phyloP scores from a whole-genome alignment of 176 grass and related monocot genomes.

The Eragrostis nindensis region DNA sequence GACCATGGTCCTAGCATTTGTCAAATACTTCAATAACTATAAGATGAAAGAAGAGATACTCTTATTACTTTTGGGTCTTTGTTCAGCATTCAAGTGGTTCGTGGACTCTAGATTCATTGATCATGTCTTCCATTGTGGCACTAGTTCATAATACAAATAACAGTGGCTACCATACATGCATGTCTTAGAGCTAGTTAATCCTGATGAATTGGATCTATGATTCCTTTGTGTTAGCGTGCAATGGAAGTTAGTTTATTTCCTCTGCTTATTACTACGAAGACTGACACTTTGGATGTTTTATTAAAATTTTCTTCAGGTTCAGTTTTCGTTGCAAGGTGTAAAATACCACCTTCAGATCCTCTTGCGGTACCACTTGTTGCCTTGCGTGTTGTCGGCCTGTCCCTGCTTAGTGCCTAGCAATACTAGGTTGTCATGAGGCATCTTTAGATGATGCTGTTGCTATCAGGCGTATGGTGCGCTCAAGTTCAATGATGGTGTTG shows the following conservation, averaged over 20 bases:
- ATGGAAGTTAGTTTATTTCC: too few species aligned
- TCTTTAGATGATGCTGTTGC: constrained; percentile 25
- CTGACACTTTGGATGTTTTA: background rate
- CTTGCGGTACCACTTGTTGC: background rate
- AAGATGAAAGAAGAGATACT: background rate
- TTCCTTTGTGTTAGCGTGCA: background rate
- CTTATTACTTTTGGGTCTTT: background rate
- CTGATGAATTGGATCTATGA: background rate
- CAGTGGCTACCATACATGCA: background rate
- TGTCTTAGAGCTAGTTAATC: background rate
- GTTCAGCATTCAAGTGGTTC: background rate
- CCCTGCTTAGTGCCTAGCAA: background rate
- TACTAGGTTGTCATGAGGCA: constrained; percentile 17
- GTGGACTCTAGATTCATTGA: background rate
- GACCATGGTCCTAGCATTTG: background rate
- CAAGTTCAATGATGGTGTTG: constrained; percentile 27
- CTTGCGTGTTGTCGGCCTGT: background rate
- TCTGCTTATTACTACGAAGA: too few species aligned
- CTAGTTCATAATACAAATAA: background rate
- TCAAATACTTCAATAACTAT: background rate
- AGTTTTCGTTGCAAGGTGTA: background rate
- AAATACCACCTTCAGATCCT: constrained; percentile 1
- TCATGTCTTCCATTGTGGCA: background rate
- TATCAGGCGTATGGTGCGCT: constrained; percentile 16
- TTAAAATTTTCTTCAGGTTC: too few species aligned